Base-by-base conservation (phyloP, 2,329 filamentous ascomycete genomes). In the Magnaporthiopsis incrustans region DNA sequence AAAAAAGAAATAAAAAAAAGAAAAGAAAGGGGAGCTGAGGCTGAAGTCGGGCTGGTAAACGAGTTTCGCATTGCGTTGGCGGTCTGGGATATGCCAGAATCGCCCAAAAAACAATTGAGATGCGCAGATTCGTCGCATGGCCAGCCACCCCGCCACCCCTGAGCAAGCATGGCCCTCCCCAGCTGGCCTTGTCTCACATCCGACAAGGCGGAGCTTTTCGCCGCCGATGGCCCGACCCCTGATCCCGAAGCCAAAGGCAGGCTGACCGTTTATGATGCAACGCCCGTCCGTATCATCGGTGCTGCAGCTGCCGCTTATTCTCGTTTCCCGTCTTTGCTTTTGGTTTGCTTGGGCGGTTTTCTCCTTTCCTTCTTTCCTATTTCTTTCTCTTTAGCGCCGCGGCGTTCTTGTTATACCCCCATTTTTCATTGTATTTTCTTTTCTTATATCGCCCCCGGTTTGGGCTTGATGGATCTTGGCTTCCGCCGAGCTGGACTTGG, bases 401-500 rank as follows among this genome's bases (percentile, higher is more conserved):
- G 22, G 44, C 44, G 44, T 53, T n/a, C 18, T 53, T 11, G 7
- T 11, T 8, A 53, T 22, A 53, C n/a, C 18, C 44, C 7, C 30
- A 30, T 30, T 30, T 30, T 30, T 25, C 44, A 53, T 53, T 6
- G 44, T 30, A 30, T 30, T 30, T 53, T 53, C 1, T 18, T 53
- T 7, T n/a, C 14, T 53, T 53, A 53, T 53, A 53, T 53, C 44
- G 44, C 44, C 44, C 44, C 44, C 18, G 44, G 22, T 53, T 53
- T 53, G 44, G 44, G 44, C 44, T 53, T 53, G 44, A 53, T 53
- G 44, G 44, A 53, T 53, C n/a, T 26, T 38, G 53, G 30, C 35
- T 35, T 58, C 56, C 32, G 26, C 57, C 62, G 53, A 63, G 62
- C 62, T 58, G 62, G 62, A 58, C 62, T 63, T 63, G 62, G 62